Conservation (phyloP, 179 eudicot genomes). For the Silene noctiflora region DNA sequence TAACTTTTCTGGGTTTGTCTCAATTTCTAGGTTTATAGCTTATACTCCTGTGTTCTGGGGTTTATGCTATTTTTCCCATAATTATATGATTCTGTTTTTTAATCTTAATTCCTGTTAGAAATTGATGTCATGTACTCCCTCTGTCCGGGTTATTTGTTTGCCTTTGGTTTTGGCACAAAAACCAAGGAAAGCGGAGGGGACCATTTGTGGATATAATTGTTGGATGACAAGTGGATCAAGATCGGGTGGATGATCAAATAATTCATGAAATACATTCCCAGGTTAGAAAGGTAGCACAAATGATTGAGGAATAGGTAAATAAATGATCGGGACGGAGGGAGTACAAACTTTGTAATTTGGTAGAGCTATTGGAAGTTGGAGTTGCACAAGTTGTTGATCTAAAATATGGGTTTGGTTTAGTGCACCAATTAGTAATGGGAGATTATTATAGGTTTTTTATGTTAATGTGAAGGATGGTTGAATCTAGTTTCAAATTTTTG, state of each 20-base stretch:
- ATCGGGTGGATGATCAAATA: no score
- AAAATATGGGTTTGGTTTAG: neutral
- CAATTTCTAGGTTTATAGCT: neutral
- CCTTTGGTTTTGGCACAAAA: no score
- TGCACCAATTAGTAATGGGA: neutral
- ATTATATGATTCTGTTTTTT: neutral
- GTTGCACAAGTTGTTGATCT: neutral
- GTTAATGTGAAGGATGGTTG: neutral
- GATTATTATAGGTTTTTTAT: neutral
- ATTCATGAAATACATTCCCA: no score
- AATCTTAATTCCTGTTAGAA: neutral
- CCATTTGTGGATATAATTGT: no score
- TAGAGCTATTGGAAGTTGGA: neutral
- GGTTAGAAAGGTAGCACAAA: no score
- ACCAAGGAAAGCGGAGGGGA: no score
- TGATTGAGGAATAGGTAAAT: no score
- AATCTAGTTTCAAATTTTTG: neutral
- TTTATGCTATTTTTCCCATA: neutral
- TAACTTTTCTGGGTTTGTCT: conserved; percentile 15
- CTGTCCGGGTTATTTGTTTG: no score
- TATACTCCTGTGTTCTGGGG: neutral
- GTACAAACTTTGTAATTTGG: neutral
- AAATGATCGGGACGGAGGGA: no score
- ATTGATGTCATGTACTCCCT: neutral
- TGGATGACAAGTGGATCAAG: no score